Conservation (phyloP, 2,329 filamentous ascomycete genomes). For the Sporothrix schenckii region DNA sequence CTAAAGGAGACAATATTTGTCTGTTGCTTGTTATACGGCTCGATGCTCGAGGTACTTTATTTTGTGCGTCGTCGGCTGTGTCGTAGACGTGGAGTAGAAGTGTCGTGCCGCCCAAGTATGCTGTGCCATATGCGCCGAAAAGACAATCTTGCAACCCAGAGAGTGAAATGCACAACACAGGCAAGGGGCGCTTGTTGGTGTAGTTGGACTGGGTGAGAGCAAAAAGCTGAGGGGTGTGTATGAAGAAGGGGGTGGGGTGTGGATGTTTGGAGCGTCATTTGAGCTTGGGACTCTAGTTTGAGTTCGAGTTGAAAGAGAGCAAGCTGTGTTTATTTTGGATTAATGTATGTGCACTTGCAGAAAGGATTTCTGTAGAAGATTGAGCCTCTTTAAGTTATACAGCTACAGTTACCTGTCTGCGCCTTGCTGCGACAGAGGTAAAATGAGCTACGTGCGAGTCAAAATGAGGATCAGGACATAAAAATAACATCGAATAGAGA, state of each 20-base stretch:
- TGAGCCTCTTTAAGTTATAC: not conserved
- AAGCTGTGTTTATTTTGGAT: not conserved
- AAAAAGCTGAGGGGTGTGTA: not conserved
- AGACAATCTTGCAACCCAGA: constrained; percentile 5
- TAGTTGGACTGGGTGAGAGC: not conserved
- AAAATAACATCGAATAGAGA: not conserved
- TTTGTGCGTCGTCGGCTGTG: not conserved
- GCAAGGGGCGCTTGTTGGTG: not conserved
- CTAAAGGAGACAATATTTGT: not conserved
- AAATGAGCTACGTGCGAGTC: not conserved
- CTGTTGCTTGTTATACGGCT: constrained; percentile 9
- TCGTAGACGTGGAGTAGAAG: not conserved
- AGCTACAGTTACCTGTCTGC: not conserved
- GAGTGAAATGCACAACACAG: constrained; percentile 11
- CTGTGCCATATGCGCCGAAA: constrained; percentile 6
- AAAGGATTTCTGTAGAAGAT: constrained; percentile 1
- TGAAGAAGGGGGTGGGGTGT: not conserved
- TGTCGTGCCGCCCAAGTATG: constrained; percentile 7
- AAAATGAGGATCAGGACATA: not conserved
- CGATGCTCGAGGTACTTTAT: not conserved
- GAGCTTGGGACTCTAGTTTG: not conserved
- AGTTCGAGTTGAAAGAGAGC: not conserved
- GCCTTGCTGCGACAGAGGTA: not conserved
- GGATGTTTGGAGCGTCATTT: not conserved
- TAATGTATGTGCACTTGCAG: constrained; percentile 7